Conservation (phyloP, 495 filamentous ascomycete species). For the Aspergillus leporis region DNA sequence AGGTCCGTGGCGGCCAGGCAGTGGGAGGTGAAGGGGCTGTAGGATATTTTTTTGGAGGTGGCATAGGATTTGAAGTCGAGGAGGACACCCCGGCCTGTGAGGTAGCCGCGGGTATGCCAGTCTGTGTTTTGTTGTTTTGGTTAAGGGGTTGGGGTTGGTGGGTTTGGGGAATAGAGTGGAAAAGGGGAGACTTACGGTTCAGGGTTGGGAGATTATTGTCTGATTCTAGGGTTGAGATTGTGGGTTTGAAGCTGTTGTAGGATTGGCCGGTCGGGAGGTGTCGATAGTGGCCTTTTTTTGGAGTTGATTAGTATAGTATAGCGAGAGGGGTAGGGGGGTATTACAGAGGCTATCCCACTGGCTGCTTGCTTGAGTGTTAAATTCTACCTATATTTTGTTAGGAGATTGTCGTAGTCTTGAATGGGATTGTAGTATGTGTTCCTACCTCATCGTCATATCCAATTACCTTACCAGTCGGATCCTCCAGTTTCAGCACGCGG, state of each 20-base stretch:
- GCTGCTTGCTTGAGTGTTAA: conserved; percentile 49
- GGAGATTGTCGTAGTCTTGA: too few relatives aligned
- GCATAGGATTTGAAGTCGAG: conserved; percentile 47
- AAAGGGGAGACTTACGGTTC: conserved; percentile 13
- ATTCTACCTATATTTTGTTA: conserved; percentile 36
- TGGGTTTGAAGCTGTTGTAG: conserved; percentile 52
- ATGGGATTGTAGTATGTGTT: background rate
- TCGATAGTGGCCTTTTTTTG: conserved; percentile 20
- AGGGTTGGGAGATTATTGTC: conserved; percentile 21
- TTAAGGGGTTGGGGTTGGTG: background rate
- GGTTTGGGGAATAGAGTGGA: background rate
- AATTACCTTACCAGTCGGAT: conserved; percentile 22
- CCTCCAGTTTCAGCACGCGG: conserved; percentile 45
- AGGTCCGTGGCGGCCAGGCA: conserved; percentile 33
- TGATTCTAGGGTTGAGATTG: conserved; percentile 13
- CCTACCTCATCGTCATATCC: conserved; percentile 46
- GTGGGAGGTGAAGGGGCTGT: conserved; percentile 34
- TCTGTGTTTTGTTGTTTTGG: conserved; percentile 13
- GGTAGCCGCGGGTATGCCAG: conserved; percentile 38
- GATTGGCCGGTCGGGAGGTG: conserved; percentile 46
- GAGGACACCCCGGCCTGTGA: conserved; percentile 46
- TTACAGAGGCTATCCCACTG: conserved; percentile 42
- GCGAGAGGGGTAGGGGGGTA: conserved; percentile 15
- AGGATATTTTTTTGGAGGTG: conserved; percentile 31
- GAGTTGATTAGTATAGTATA: background rate